Base-by-base conservation (phyloP, 2,329 filamentous ascomycete genomes). In the Colletotrichum camelliae region DNA sequence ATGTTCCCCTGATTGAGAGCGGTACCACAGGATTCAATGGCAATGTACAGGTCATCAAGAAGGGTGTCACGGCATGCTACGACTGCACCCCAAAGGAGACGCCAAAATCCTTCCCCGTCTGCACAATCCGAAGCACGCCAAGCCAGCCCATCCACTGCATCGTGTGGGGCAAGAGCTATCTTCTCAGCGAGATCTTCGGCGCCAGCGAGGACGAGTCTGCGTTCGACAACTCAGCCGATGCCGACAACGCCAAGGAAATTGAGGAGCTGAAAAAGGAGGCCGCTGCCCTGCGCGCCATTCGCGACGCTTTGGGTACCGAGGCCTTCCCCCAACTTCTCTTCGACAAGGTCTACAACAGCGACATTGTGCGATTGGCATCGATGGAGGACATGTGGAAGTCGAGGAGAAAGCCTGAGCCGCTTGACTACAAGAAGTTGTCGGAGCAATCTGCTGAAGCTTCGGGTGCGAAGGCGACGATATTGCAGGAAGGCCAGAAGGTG, bases 361-460 rank as follows among this genome's bases (percentile, higher is more conserved):
- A 99, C 81, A 94, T 99, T 70, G 89, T 94, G 78, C 92, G 97
- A 18, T 84, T 99, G 72, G 90, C 93, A 55, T 94, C 93, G 16
- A 97, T 98, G 91, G 94, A 97, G 81, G 96, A 97, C 77, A 98
- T 98, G 95, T 99, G 97, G 97, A 97, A 96, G 85, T 93, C 91
- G 5, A 91, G 96, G 78, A 91, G 91, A 77, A 89, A 93, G 2
- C 97, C 96, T 0, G 89, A 94, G 79, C 87, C 95, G 9, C 88
- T 98, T 15, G 88, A 93, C 52, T 98, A 94, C 82, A 89, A 93
- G 15, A 83, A 86, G 0, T 82, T 96, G 2, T 84, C 91, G 62
- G 81, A 88, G 24, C 88, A 92, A 68, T 88, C 91, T 3, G 81
- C 86, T 4, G 83, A 84, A 7, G 87, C 85, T 2, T 84, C 91